Base-by-base conservation (phyloP, 305 asterid genomes). In the Fraxinus sp. region DNA sequence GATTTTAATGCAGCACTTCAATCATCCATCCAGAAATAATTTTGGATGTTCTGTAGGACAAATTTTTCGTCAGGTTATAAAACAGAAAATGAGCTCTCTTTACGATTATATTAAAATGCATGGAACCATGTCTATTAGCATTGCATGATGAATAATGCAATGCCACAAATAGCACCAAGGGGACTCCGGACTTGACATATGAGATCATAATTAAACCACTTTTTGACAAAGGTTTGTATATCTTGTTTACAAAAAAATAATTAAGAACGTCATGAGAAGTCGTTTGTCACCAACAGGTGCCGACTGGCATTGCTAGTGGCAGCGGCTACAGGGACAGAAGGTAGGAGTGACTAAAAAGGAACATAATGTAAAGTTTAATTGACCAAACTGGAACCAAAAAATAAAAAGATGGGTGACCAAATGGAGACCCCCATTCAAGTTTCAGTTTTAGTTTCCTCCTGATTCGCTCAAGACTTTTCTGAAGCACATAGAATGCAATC, bases 401-500 rank as follows among this genome's bases (percentile, higher is more conserved):
- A 9, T 10, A 64, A 26, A 64, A 26, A 57, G 28, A 59, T 20
- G 30, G 71, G 71, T 20, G 71, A 20, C 8, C 70, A 59, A 59
- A 59, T 7, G 30, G 70, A 59, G 8, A 20, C 14, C 28, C 71
- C 6, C 71, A 59, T 26, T 0, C 35, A 24, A 66, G 18, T 66
- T 66, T 24, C 74, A 66, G 35, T 66, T 26, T 11, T 59, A 36
- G 62, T 46, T 77, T 72, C 37, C 57, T 20, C 11, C 24, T 5
- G 20, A 71, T 62, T 78, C 32, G 41, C 75, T 59, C 35, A 57
- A 73, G 79, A 55, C 37, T 28, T 4, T 59, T 68, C 57, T 28
- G 20, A 46, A 35, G 57, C 57, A 72, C 76, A 55, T 52, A 36
- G 68, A 78, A 62, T 72, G 44, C 55, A 82, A 66, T 87, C 78